Percentiles rank a stretch among this genome's conserved stretches.
These are phyloP conservation scores for Gossypium aridum DNA, from an alignment of 441 rosid species.

Conservation along the genomic window DNA sequence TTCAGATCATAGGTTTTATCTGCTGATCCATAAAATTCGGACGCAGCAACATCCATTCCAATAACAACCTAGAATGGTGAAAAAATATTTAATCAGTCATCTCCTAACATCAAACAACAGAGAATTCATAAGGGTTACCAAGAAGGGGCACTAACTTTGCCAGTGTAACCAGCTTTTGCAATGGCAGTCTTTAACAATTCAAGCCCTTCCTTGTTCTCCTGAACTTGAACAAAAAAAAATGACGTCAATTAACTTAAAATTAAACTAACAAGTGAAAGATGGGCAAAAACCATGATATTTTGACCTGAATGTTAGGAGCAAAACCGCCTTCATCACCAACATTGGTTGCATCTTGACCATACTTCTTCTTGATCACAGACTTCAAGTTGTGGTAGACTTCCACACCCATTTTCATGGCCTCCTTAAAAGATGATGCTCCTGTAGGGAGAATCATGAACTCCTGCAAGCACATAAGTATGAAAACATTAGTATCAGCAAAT, in stretches of 20 bases:
- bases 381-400: background rate
- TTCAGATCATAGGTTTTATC: background rate
- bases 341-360: background rate
- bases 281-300: background rate
- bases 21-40: background rate
- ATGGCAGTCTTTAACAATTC: background rate
- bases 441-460: background rate
- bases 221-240: background rate
- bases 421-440: background rate
- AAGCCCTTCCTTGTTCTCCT: background rate
- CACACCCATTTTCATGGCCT: background rate
- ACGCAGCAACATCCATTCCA: background rate
- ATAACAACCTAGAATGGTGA: background rate
- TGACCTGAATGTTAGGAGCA: background rate
- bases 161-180: background rate
- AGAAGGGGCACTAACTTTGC: background rate
- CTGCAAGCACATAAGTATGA: background rate
- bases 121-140: background rate
- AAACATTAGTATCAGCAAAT: background rate
- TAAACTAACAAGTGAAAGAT: no score
- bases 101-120: background rate
- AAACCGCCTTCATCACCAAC: background rate
- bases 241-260: background rate
- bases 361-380: background rate
- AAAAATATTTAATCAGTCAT: background rate